Conservation (phyloP, 2,329 filamentous ascomycete genomes). For the Ambrosiella xylebori region DNA sequence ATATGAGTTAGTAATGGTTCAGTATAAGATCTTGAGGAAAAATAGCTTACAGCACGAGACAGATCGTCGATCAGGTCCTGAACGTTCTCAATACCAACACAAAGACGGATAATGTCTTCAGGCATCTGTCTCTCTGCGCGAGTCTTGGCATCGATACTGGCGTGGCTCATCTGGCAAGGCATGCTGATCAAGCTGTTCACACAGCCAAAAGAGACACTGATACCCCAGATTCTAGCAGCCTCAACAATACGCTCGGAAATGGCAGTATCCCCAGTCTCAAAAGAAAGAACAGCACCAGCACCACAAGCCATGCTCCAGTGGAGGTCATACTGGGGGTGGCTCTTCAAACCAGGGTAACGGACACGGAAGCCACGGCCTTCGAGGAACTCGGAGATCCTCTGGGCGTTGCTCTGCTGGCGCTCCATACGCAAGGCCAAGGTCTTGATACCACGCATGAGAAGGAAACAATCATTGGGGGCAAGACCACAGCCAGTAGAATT, state of each 20-base stretch:
- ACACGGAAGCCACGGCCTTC: conserved; percentile 86
- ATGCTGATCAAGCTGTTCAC: conserved; percentile 98
- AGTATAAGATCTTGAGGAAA: neutral
- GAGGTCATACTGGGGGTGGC: conserved; percentile 88
- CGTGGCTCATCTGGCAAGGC: conserved; percentile 99
- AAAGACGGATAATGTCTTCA: conserved; percentile 88
- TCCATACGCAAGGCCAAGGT: conserved; percentile 97
- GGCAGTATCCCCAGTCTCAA: conserved; percentile 76
- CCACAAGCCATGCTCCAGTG: conserved; percentile 93
- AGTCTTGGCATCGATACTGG: conserved; percentile 92
- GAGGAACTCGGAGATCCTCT: conserved; percentile 80
- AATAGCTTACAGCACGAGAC: conserved; percentile 60
- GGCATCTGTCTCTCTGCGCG: conserved; percentile 78
- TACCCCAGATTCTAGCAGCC: conserved; percentile 77
- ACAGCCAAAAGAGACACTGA: conserved; percentile 93
- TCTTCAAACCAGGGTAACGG: conserved; percentile 82
- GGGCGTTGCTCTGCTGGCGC: conserved; percentile 87
- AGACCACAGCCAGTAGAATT: conserved; percentile 91
- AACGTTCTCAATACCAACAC: conserved; percentile 88
- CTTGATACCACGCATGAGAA: conserved; percentile 89
- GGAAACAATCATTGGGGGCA: conserved; percentile 87
- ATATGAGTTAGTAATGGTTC: conserved; percentile 16
- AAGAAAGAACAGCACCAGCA: conserved; percentile 83
- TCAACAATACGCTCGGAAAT: conserved; percentile 89
- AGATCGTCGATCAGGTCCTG: conserved; percentile 88